These are phyloP conservation scores for Naganishia cerealis DNA, from an alignment of 1,284 basidiomycete genomes.

Conservation along the genomic window DNA sequence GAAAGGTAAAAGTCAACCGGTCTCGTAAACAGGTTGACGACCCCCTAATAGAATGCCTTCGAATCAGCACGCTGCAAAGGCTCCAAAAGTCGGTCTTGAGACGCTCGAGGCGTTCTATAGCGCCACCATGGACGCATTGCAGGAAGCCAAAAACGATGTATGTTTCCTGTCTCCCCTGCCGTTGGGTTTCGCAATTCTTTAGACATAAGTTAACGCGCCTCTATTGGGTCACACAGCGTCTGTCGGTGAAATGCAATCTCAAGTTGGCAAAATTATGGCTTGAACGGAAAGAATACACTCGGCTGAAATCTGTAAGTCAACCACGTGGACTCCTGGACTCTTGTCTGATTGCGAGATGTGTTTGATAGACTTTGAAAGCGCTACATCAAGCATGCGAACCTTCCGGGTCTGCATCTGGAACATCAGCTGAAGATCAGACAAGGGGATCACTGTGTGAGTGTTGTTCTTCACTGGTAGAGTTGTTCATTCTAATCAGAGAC, in stretches of 20 bases:
- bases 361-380: conserved; percentile 53
- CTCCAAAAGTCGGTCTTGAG: conserved; percentile 71
- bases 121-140: conserved; percentile 81
- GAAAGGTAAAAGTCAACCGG: conserved; percentile 63
- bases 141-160: conserved; percentile 94
- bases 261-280: conserved; percentile 98
- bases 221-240: conserved; percentile 60
- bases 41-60: neutral
- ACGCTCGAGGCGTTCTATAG: conserved; percentile 93
- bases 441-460: conserved; percentile 51
- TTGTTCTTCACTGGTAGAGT: conserved; percentile 11
- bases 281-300: conserved; percentile 84
- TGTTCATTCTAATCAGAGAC: neutral
- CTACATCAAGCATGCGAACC: conserved; percentile 57
- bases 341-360: neutral
- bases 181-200: neutral
- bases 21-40: neutral
- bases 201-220: neutral
- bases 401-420: conserved; percentile 40
- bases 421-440: conserved; percentile 54
- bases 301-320: conserved; percentile 70
- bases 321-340: neutral
- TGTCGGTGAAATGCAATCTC: conserved; percentile 92
- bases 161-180: conserved; percentile 36
- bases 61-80: conserved; percentile 47